Conservation (phyloP, 768 basidiomycete species). For the Tricholoma flavovirens region DNA sequence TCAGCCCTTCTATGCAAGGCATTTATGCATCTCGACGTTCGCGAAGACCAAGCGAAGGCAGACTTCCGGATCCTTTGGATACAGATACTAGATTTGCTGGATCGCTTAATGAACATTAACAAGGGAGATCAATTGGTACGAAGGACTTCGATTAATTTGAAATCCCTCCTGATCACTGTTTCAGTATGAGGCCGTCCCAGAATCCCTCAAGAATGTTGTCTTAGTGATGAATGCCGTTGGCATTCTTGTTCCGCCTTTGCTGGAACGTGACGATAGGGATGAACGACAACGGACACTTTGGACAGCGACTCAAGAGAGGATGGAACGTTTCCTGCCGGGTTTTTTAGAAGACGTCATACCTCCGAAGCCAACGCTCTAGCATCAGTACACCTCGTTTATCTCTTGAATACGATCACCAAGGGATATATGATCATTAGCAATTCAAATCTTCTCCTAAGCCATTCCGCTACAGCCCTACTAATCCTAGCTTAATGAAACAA, state of each 20-base stretch:
- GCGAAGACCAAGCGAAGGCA: constrained; percentile 51
- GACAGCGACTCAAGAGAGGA: constrained; percentile 77
- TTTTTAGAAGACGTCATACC: constrained; percentile 70
- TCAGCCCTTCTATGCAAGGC: constrained; percentile 90
- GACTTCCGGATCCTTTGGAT: constrained; percentile 82
- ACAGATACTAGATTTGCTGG: constrained; percentile 81
- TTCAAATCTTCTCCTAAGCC: background rate
- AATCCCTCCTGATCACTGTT: background rate
- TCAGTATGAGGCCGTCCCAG: constrained; percentile 91
- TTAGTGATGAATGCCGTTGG: constrained; percentile 92
- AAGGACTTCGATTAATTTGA: constrained; percentile 7
- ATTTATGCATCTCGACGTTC: constrained; percentile 89
- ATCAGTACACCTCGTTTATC: background rate
- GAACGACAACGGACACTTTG: constrained; percentile 70
- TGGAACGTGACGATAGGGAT: constrained; percentile 41
- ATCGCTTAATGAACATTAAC: constrained; percentile 83
- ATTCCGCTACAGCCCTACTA: background rate
- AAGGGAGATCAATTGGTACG: constrained; percentile 82
- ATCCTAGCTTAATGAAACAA: background rate
- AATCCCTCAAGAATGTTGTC: constrained; percentile 94
- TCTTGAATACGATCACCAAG: background rate
- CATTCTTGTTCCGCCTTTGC: constrained; percentile 67
- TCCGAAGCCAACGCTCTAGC: constrained; percentile 12
- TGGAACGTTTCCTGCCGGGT: constrained; percentile 89
- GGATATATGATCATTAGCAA: background rate